phyloP scores from a whole-genome alignment of 768 basidiomycete genomes.

The Naganishia onofrii region DNA sequence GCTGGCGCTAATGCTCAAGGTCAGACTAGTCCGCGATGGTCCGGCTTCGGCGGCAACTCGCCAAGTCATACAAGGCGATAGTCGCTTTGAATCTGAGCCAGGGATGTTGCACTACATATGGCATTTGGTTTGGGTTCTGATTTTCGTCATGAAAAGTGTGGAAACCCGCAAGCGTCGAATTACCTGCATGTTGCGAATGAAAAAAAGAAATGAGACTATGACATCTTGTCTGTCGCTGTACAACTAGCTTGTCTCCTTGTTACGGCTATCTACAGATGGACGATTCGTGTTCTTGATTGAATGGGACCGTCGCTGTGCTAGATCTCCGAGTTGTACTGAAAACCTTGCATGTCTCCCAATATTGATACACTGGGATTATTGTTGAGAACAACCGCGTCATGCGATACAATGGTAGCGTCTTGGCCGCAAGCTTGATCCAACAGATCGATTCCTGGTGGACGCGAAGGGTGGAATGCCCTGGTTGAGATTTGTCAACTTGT shows the following conservation, averaged over 20 bases:
- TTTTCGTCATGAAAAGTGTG: neutral
- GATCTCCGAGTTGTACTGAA: slow-evolving; percentile 3
- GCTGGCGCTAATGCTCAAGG: slow-evolving; percentile 9
- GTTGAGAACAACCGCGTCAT: neutral
- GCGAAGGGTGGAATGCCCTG: too few species aligned
- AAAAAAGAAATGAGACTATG: neutral
- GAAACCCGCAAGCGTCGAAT: neutral
- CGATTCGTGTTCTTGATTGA: neutral
- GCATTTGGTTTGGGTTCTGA: neutral
- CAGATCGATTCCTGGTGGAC: too few species aligned
- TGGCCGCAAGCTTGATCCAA: too few species aligned
- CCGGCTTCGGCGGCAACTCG: slow-evolving; percentile 25
- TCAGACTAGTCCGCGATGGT: slow-evolving; percentile 26
- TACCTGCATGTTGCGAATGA: neutral
- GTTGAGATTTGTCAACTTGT: too few species aligned
- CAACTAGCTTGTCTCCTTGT: slow-evolving; percentile 5
- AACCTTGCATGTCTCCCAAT: neutral
- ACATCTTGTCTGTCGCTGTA: neutral
- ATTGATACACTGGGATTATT: neutral
- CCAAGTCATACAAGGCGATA: slow-evolving; percentile 25
- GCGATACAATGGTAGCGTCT: too few species aligned
- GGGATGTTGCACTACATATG: neutral
- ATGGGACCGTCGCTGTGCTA: neutral
- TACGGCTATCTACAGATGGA: neutral
- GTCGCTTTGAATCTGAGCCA: neutral